Evolutionary conservation across 306 rosid species (phyloP), one percentile per base, ranked within the genome.

Genomic region (Boehmeria nivea): DNA sequence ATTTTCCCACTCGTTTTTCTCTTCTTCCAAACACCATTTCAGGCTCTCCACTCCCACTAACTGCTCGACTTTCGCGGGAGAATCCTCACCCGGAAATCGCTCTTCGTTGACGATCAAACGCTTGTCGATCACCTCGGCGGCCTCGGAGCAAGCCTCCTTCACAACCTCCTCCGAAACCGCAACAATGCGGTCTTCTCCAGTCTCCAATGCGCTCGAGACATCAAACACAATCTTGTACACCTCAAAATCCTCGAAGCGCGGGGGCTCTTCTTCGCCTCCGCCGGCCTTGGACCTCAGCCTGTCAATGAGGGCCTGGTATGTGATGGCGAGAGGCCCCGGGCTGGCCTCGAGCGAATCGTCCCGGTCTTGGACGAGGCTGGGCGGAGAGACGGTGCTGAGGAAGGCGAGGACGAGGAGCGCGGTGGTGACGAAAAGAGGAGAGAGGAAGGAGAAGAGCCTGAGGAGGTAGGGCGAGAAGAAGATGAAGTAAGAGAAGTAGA

Each of bases 391-490:
- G 16, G 83, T 78, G 43, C 76, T 77, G 45, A 78, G 78, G 47
- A 85, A 54, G 24, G 83, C 76, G 3, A 87, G 81, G 50, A 85
- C 83, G 72, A 89, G 78, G 18, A 91, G 86, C 25, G 80, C 28
- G 3, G 95, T 84, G 63, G 94, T 79, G 65, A 85, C 65, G 69
- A 85, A 77, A 64, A 91, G 82, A 71, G 99, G 99, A 28, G 86
- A 87, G 48, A 91, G 89, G 58, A 87, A 91, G 61, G 89, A 87
- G 22, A 91, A 45, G 15, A 91, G 66, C 77, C 59, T 91, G 76
- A 84, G 51, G 50, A 91, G 60, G 60, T 87, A 84, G 0, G 96
- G 96, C 27, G 83, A 84, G 71, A 91, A 91, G 76, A 91, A 87
- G 55, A 91, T 52, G 69, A 91, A 75, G 79, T 91, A 91, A 14